phyloP scores from a whole-genome alignment of 2,329 filamentous ascomycete genomes.

The Sclerotinia trifoliorum region DNA sequence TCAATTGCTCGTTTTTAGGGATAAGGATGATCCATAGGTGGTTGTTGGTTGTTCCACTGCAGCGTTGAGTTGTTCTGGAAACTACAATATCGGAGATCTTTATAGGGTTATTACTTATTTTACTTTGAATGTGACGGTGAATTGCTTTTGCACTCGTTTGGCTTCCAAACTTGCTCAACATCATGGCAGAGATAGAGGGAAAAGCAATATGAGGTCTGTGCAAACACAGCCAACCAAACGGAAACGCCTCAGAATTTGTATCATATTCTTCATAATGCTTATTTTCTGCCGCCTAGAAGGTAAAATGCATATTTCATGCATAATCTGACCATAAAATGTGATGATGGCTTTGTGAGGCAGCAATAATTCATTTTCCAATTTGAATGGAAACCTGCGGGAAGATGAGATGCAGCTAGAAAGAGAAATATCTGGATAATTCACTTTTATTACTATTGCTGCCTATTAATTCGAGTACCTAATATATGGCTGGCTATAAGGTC shows the following conservation, averaged over 20 bases:
- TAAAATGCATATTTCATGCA: neutral
- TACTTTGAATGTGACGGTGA: neutral
- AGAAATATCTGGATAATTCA: slow-evolving; percentile 3
- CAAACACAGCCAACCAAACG: neutral
- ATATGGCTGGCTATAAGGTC: neutral
- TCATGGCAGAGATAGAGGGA: neutral
- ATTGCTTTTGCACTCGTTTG: neutral
- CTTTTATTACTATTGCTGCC: neutral
- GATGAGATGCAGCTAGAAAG: no score
- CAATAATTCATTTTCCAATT: no score
- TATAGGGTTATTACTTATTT: neutral
- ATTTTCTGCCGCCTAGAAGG: neutral
- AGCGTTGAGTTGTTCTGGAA: neutral
- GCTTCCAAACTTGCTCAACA: neutral
- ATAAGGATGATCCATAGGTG: neutral
- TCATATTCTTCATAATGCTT: slow-evolving; percentile 6
- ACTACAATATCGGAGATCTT: slow-evolving; percentile 1
- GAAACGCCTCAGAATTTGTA: neutral
- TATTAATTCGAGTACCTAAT: neutral
- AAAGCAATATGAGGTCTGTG: slow-evolving; percentile 5
- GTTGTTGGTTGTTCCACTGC: neutral
- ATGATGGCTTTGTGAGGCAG: no score
- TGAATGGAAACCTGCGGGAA: no score
- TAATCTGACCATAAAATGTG: neutral
- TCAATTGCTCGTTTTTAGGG: neutral